A percentile compares a stretch with the other conserved stretches of the same genome.
These are phyloP conservation scores for Leishmania braziliensis DNA, from an alignment of 208 protist species.

Conservation along the genomic window DNA sequence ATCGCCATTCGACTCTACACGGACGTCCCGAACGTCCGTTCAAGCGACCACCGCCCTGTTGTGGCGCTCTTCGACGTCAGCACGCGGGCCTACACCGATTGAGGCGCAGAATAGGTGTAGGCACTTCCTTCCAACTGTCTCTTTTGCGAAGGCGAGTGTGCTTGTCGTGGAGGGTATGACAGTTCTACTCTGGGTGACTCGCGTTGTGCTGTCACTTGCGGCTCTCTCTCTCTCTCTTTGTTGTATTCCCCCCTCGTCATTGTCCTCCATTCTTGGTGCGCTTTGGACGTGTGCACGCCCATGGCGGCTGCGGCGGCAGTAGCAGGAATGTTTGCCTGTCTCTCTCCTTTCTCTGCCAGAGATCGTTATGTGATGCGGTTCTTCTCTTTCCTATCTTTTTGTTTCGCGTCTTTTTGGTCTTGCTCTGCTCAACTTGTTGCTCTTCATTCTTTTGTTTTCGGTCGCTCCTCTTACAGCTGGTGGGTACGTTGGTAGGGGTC, in stretches of 20 bases:
- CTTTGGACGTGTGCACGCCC: neutral
- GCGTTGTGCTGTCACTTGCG: neutral
- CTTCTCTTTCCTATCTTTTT: neutral
- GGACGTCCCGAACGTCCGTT: constrained; percentile 74
- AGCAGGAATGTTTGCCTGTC: neutral
- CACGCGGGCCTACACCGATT: constrained; percentile 35
- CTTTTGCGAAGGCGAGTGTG: neutral
- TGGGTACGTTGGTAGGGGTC: neutral
- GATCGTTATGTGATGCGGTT: neutral
- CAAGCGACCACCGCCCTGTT: constrained; percentile 88
- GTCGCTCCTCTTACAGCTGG: neutral
- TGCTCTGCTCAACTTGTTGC: neutral
- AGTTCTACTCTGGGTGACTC: neutral
- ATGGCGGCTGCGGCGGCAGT: neutral
- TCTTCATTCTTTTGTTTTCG: neutral
- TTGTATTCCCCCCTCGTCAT: neutral
- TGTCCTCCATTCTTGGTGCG: too few species aligned
- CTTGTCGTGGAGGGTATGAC: too few species aligned
- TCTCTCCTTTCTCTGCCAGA: neutral
- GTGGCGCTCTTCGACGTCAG: constrained; percentile 77
- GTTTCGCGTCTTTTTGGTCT: neutral
- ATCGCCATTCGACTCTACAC: constrained; percentile 78
- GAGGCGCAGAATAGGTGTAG: neutral
- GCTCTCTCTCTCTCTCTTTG: neutral
- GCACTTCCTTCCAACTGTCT: neutral